Base-by-base conservation (phyloP, 1,284 basidiomycete genomes). In the Exobasidium cylindrosporum region DNA sequence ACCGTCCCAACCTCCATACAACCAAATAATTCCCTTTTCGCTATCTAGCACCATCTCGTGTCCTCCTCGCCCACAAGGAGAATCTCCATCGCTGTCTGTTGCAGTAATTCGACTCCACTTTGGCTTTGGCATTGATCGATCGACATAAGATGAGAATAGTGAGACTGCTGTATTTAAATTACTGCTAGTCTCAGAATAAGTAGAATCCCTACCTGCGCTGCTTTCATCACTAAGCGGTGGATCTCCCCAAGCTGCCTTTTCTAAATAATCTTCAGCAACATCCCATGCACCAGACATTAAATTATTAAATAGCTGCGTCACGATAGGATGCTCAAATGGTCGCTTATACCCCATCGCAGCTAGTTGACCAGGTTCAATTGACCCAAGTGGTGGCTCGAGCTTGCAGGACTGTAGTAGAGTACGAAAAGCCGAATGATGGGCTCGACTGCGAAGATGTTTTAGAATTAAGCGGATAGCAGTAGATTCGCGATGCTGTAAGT, bases 1-100 rank as follows among this genome's bases (percentile, higher is more conserved):
- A 1, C 90, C 90, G 66, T 90, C 86, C 86, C 87, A 92, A 0
- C 90, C 90, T 0, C 90, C 90, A 63, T 90, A 86, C 17, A 92
- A 83, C 74, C 91, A 91, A 13, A 91, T 86, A 49, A 85, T 79
- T 4, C 86, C 84, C 43, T 84, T 84, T 11, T 83, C 82, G 30
- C 84, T 81, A 74, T 92, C 90, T 66, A 91, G 85, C 69, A 88
- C 90, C 88, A 91, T 89, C 26, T 89, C 87, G 68, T 91, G 89
- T 0, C 90, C 90, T 21, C 89, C 89, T 1, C 90, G 85, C 5
- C 74, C 70, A 0, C 64, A 60, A 1, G 80, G 76, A 6, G 44
- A 46, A 44, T 66, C 56, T 2, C 58, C 59, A 45, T 64, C 61
- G 28, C 40, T 5, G 53, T 63, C n/a, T 35, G 32, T 7, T 26